phyloP scores from a whole-genome alignment of 202 grass and related monocot species.

The Thinopyrum obtusiflorum region DNA sequence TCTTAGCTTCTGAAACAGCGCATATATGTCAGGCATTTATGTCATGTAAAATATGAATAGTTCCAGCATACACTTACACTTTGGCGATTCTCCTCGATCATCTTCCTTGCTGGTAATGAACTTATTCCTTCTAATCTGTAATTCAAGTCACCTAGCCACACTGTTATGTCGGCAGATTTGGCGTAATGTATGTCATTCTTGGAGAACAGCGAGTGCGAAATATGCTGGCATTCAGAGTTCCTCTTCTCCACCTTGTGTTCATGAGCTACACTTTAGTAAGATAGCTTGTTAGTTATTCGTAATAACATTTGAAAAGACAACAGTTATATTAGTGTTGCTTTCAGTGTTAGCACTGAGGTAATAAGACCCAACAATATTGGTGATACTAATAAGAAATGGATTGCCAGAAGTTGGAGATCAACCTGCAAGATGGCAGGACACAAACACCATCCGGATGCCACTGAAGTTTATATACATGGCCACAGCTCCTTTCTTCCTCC shows the following conservation, averaged over 20 bases:
- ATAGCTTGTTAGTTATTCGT: not conserved
- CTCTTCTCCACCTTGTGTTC: conserved; percentile 62
- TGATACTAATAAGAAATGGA: not conserved
- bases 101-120: conserved; percentile 41
- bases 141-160: conserved; percentile 75
- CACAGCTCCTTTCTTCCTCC: conserved; percentile 77
- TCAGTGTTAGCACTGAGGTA: not conserved
- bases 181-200: conserved; percentile 23
- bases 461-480: conserved; percentile 58
- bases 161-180: conserved; percentile 40
- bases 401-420: not conserved
- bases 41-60: not conserved
- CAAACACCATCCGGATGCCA: conserved; percentile 54
- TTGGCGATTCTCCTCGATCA: conserved; percentile 52
- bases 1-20: conserved; percentile 45
- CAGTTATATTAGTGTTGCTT: not conserved
- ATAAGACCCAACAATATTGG: not conserved
- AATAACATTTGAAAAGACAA: not conserved
- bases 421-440: conserved; percentile 64
- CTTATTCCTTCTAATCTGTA: conserved; percentile 64
- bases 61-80: conserved; percentile 28
- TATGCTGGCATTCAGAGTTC: conserved; percentile 59
- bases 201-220: conserved; percentile 56
- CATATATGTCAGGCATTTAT: not conserved
- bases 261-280: conserved; percentile 45